phyloP scores from a whole-genome alignment of 225 moss, liverwort and hornwort species.

The Pleurozium schreberi region DNA sequence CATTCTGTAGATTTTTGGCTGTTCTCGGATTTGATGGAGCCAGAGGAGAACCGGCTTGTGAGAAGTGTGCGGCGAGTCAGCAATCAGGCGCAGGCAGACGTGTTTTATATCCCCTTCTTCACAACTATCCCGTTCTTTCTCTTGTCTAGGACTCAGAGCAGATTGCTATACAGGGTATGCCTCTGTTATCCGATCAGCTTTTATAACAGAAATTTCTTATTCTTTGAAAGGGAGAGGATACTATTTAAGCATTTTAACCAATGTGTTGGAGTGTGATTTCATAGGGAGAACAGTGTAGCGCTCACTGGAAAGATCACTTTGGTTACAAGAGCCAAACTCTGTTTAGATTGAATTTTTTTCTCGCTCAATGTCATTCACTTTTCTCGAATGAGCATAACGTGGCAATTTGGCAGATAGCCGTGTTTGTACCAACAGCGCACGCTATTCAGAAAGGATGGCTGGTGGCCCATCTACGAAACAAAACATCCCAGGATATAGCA shows the following conservation, averaged over 20 bases:
- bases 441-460: constrained; percentile 41
- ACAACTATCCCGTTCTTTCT: constrained; percentile 58
- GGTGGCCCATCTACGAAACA: constrained; percentile 23
- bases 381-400: neutral
- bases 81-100: constrained; percentile 23
- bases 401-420: constrained; percentile 15
- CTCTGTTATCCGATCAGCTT: neutral
- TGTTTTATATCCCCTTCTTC: constrained; percentile 49
- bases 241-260: neutral
- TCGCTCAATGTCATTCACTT: neutral
- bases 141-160: constrained; percentile 27
- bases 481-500: constrained; percentile 13
- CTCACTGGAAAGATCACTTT: neutral
- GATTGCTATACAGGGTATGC: constrained; percentile 31
- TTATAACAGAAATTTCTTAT: neutral
- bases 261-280: neutral
- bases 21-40: constrained; percentile 36
- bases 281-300: too few species aligned
- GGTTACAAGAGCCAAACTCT: neutral
- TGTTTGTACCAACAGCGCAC: constrained; percentile 29
- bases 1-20: constrained; percentile 47
- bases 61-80: constrained; percentile 23
- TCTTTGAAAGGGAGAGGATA: neutral
- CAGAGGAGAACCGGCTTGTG: constrained; percentile 16
- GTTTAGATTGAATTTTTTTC: neutral